These are phyloP conservation scores for Raddia distichophylla DNA, from an alignment of 176 grass and related monocot species.

Conservation along the genomic window DNA sequence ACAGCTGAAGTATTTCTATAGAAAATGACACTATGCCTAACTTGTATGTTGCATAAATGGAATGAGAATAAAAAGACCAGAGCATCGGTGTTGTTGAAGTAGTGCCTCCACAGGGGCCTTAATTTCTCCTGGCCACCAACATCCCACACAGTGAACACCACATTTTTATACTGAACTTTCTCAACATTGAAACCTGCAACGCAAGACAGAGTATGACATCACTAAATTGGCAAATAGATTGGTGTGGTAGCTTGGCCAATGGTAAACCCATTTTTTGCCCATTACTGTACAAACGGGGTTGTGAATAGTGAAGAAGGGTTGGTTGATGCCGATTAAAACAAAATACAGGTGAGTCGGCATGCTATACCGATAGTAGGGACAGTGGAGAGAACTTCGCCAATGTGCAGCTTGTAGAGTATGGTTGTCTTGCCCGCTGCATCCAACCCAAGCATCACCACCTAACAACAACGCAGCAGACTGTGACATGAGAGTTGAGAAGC, in stretches of 20 bases:
- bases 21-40: background rate
- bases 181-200: slow-evolving; percentile 91
- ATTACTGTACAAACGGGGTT: no score
- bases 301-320: no score
- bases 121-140: slow-evolving; percentile 99
- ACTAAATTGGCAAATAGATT: background rate
- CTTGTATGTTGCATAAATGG: slow-evolving; percentile 3
- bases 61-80: slow-evolving; percentile 57
- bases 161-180: slow-evolving; percentile 99
- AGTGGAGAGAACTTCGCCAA: slow-evolving; percentile 92
- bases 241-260: background rate
- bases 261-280: no score
- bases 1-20: background rate
- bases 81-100: slow-evolving; percentile 98
- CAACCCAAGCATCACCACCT: slow-evolving; percentile 98
- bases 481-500: slow-evolving; percentile 17
- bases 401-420: slow-evolving; percentile 96
- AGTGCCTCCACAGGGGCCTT: slow-evolving; percentile 98
- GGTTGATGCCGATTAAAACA: background rate
- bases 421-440: slow-evolving; percentile 98
- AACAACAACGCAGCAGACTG: background rate
- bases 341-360: background rate
- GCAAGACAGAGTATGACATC: background rate
- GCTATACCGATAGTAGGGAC: slow-evolving; percentile 86
- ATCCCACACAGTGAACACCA: slow-evolving; percentile 98